Base-by-base conservation (phyloP, 2,329 filamentous ascomycete species). In the Fusarium liriodendri region DNA sequence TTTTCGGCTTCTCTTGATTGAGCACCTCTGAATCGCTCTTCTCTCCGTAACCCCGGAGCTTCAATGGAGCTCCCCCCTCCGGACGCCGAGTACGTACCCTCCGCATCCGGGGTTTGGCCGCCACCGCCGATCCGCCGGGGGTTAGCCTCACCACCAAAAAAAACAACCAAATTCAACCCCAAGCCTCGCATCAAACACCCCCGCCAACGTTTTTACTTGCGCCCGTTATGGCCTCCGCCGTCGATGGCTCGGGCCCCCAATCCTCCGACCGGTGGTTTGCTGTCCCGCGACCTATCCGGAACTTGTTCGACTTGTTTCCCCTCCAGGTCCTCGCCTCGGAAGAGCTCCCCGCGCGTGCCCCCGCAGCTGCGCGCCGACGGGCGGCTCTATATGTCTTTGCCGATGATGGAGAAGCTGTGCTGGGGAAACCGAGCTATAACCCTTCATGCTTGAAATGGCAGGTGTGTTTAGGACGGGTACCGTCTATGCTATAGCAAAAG, bases 371-470 rank as follows among this genome's bases (percentile, higher is more conserved):
- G 78, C 61, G 80, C 84, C 62, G 80, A 22, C 80, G 85, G 7
- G 86, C 89, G 71, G 87, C 90, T 11, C 86, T 99, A 10, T 95
- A 95, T 82, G 87, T 98, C 66, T 98, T 98, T 83, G 89, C 90
- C 69, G 90, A 88, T 16, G 85, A 89, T 1, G 84, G 88, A n/a
- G 92, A 90, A 77, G 93, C 91, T 37, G 81, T 82, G 65, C 80
- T 80, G 42, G 91, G 91, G 6, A 84, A 86, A 33, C 93, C 95
- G 29, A 97, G 94, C 74, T 97, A 93, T 84, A 98, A 98, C 81
- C 97, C 97, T 13, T 91, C 92, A 67, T 99, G 97, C 85, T 87
- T 98, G 79, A 98, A 96, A 86, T 98, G 95, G 95, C 97, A 98
- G 93, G 95, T 96, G 78, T 76, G 90, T 64, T 38, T 58, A 6